Conservation (phyloP, 2,329 filamentous ascomycete species). For the Hysterium pulicare region DNA sequence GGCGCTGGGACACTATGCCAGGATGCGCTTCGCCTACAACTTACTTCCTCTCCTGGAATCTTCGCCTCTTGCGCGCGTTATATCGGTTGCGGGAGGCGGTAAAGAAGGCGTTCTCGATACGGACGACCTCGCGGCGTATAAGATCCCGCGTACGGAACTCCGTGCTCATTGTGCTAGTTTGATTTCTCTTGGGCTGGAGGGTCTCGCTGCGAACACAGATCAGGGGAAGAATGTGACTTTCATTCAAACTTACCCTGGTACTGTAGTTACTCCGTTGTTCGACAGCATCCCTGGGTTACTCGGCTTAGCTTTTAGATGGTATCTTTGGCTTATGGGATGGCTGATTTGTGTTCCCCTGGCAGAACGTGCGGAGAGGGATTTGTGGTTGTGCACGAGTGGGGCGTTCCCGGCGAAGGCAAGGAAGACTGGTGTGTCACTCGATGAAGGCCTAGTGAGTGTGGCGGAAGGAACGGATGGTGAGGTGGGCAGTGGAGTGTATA, state of each 20-base stretch:
- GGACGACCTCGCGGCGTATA: background rate
- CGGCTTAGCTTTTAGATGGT: background rate
- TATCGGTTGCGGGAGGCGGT: background rate
- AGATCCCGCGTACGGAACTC: background rate
- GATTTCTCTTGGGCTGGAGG: background rate
- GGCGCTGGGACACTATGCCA: background rate
- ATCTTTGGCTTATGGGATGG: background rate
- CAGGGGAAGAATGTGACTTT: background rate
- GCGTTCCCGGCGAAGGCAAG: background rate
- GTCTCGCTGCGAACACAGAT: background rate
- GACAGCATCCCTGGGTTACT: background rate
- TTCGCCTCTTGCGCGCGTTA: background rate
- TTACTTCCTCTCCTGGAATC: background rate
- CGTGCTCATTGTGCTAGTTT: background rate
- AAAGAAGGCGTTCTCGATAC: background rate
- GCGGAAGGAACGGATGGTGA: conserved; percentile 25
- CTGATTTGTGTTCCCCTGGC: background rate
- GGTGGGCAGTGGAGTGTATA: conserved; percentile 33
- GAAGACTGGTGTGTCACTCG: background rate
- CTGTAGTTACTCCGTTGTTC: background rate
- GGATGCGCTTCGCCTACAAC: background rate
- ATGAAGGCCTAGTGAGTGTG: conserved; percentile 7
- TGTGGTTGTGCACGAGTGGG: background rate
- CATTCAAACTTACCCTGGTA: background rate
- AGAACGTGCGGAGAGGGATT: background rate